Percentiles rank a stretch among this genome's conserved stretches.
phyloP scores from a whole-genome alignment of 2,329 filamentous ascomycete genomes.

The Immersiporthe knoxdaviesiana region DNA sequence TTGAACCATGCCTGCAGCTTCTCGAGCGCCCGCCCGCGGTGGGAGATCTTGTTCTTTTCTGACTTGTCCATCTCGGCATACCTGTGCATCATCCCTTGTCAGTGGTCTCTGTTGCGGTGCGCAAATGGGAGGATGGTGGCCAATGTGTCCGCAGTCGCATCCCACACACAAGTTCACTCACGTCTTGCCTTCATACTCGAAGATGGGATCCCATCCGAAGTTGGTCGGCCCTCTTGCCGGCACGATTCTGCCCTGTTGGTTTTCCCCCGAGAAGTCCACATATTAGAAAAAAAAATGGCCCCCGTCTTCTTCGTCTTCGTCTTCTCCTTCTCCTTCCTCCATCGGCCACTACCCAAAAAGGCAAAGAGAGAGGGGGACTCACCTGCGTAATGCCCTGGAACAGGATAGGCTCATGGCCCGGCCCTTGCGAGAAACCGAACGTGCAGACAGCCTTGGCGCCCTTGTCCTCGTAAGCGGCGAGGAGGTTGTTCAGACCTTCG shows the following conservation, averaged over 20 bases:
- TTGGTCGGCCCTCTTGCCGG: slow-evolving; percentile 75
- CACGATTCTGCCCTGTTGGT: slow-evolving; percentile 72
- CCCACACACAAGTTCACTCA: slow-evolving; percentile 49
- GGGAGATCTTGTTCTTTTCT: slow-evolving; percentile 90
- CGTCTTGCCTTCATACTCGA: slow-evolving; percentile 91
- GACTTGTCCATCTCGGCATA: slow-evolving; percentile 93
- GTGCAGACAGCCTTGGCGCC: slow-evolving; percentile 93
- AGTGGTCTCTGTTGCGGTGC: slow-evolving; percentile 16
- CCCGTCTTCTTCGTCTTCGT: too few species aligned
- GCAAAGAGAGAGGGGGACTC: slow-evolving; percentile 36
- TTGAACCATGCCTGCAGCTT: slow-evolving; percentile 85
- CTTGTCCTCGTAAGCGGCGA: slow-evolving; percentile 88
- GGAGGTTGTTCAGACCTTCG: slow-evolving; percentile 83
- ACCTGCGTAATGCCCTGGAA: slow-evolving; percentile 91
- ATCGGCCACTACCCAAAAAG: background rate
- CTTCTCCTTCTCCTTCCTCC: background rate
- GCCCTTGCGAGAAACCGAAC: slow-evolving; percentile 88
- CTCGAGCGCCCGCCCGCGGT: slow-evolving; percentile 82
- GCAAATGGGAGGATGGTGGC: background rate
- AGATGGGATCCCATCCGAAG: slow-evolving; percentile 97
- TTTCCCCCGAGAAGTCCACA: background rate
- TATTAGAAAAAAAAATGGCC: slow-evolving; percentile 2
- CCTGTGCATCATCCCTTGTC: slow-evolving; percentile 43
- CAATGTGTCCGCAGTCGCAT: background rate
- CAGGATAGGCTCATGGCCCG: slow-evolving; percentile 78